phyloP scores from a whole-genome alignment of 495 filamentous ascomycete genomes.

The Apodospora peruviana region DNA sequence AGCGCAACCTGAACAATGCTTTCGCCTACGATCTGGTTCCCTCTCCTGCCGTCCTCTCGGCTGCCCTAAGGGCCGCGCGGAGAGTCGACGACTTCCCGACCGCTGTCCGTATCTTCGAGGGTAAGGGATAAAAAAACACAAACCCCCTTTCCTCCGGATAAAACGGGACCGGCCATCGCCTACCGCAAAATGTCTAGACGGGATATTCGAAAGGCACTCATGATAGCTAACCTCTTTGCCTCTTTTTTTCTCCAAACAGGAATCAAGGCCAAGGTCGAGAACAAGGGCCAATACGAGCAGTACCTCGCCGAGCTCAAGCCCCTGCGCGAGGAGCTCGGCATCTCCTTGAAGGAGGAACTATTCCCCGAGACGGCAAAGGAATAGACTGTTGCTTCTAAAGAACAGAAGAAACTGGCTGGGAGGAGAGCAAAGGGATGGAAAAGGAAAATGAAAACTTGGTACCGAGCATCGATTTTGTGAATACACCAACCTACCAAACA shows the following conservation, averaged over 20 bases:
- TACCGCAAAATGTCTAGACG: too few relatives aligned
- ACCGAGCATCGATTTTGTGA: too few relatives aligned
- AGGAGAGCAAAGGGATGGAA: too few relatives aligned
- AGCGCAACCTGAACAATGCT: constrained; percentile 99
- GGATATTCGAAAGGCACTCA: too few relatives aligned
- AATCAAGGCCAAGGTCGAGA: constrained; percentile 99
- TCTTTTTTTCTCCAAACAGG: constrained; percentile 56
- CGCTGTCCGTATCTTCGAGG: constrained; percentile 96
- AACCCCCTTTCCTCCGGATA: background rate
- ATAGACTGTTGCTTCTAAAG: background rate
- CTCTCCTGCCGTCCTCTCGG: constrained; percentile 83
- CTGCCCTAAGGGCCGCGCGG: constrained; percentile 84
- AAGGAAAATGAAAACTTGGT: background rate
- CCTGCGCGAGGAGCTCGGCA: constrained; percentile 88
- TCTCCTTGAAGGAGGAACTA: constrained; percentile 87
- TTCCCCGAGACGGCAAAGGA: constrained; percentile 69
- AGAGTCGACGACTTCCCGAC: constrained; percentile 98
- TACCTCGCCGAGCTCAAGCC: constrained; percentile 91
- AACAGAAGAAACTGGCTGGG: background rate
- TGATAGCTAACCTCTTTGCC: too few relatives aligned
- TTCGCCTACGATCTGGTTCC: constrained; percentile 99
- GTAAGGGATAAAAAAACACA: constrained; percentile 41
- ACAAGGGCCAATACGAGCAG: constrained; percentile 93
- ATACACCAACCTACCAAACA: too few relatives aligned
- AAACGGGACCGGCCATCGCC: too few relatives aligned